These are phyloP conservation scores for Neurospora africana DNA, from an alignment of 495 filamentous ascomycete genomes.

Conservation along the genomic window DNA sequence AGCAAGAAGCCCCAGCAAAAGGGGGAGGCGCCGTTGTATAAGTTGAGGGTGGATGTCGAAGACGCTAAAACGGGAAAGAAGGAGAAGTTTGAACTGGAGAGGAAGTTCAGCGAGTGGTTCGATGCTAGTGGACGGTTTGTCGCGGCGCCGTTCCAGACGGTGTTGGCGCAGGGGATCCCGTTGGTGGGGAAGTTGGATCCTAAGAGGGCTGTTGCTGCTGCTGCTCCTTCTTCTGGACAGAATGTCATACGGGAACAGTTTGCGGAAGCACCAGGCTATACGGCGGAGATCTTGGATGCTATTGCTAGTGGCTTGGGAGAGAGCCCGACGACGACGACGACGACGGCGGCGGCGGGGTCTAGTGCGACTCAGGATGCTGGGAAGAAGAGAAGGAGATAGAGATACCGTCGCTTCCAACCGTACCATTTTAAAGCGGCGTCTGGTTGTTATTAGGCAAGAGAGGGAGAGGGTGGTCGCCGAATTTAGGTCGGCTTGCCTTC, in stretches of 20 bases:
- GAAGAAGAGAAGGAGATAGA: slow-evolving; percentile 35
- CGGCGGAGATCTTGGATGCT: slow-evolving; percentile 31
- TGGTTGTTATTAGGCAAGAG: not conserved
- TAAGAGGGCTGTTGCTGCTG: slow-evolving; percentile 31
- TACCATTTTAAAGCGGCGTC: not conserved
- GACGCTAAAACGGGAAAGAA: slow-evolving; percentile 29
- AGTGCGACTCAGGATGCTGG: slow-evolving; percentile 11
- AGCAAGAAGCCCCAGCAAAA: slow-evolving; percentile 23
- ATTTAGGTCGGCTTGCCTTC: not conserved
- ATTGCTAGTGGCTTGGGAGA: slow-evolving; percentile 16
- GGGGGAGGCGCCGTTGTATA: slow-evolving; percentile 72
- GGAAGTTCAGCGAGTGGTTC: slow-evolving; percentile 81
- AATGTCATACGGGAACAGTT: not conserved
- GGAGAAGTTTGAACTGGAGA: slow-evolving; percentile 44
- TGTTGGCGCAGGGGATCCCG: slow-evolving; percentile 61
- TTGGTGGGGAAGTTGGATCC: slow-evolving; percentile 59
- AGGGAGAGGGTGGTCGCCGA: not conserved
- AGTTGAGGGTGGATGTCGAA: slow-evolving; percentile 52
- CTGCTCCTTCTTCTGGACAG: not conserved
- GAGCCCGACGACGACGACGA: slow-evolving; percentile 8
- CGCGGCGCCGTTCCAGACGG: slow-evolving; percentile 69
- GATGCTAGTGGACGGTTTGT: slow-evolving; percentile 72
- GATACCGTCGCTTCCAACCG: slow-evolving; percentile 3
- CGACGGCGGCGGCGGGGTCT: slow-evolving; percentile 16
- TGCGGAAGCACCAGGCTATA: slow-evolving; percentile 16